A percentile compares a stretch with the other conserved stretches of the same genome.
phyloP scores from a whole-genome alignment of 1,139 yeast species.

The Magnusiomyces suaveolens region DNA sequence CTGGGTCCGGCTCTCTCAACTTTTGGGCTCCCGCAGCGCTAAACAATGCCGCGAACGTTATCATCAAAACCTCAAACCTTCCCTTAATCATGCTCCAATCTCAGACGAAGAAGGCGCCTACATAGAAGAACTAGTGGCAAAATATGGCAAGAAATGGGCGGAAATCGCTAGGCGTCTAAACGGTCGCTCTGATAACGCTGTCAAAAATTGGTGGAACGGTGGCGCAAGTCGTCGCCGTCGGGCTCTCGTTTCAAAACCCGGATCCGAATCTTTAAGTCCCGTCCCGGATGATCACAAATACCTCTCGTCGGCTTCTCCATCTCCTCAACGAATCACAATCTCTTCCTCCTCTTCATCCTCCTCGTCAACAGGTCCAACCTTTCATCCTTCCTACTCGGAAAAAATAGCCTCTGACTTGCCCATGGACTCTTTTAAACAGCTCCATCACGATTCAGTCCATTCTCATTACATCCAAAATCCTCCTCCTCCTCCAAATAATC shows the following conservation, averaged over 20 bases:
- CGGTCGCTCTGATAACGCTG: constrained; percentile 83
- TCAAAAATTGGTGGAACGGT: constrained; percentile 96
- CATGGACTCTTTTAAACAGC: neutral
- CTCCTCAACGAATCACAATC: too few species aligned
- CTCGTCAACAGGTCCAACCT: neutral
- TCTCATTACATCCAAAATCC: neutral
- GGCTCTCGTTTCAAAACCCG: constrained; percentile 29
- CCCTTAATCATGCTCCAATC: constrained; percentile 72
- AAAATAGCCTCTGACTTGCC: neutral
- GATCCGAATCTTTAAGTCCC: neutral
- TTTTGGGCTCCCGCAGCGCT: constrained; percentile 70
- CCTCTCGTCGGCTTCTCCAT: constrained; percentile 14
- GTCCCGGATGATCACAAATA: constrained; percentile 6
- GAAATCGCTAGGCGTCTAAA: constrained; percentile 82
- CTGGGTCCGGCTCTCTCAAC: constrained; percentile 79
- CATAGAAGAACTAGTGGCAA: constrained; percentile 68
- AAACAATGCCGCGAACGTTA: constrained; percentile 89
- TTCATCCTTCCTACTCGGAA: neutral
- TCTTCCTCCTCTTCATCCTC: neutral
- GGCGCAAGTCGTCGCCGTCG: constrained; percentile 73
- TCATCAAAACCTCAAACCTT: constrained; percentile 84
- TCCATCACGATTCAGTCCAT: constrained; percentile 7
- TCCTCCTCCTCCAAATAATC: constrained; percentile 1
- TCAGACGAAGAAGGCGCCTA: constrained; percentile 73
- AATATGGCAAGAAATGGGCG: constrained; percentile 89